Conservation (phyloP, 2,329 filamentous ascomycete species). For the Paraphaeosphaeria minitans region DNA sequence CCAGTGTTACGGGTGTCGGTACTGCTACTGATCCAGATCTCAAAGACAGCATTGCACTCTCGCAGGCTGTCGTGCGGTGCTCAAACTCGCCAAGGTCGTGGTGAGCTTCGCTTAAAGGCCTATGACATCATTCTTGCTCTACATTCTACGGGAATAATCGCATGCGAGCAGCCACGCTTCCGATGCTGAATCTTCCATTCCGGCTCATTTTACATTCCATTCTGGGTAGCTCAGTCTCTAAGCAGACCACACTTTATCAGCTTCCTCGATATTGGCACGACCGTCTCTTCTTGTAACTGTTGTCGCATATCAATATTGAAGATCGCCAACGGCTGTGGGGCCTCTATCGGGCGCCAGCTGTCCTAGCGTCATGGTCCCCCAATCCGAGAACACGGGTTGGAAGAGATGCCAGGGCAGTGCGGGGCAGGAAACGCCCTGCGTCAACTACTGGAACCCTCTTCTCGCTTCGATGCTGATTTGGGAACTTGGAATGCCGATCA, state of each 20-base stretch:
- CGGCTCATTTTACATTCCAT: neutral
- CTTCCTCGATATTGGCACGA: neutral
- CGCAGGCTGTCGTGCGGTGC: neutral
- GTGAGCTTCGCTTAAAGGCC: neutral
- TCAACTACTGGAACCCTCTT: conserved; percentile 1
- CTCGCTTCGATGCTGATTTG: neutral
- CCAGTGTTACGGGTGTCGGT: neutral
- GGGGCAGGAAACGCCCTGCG: conserved; percentile 8
- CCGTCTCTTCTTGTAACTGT: conserved; percentile 4
- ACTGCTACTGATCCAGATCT: neutral
- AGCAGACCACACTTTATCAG: neutral
- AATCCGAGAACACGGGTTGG: conserved; percentile 7
- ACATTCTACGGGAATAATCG: neutral
- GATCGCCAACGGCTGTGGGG: conserved; percentile 12
- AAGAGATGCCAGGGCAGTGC: conserved; percentile 5
- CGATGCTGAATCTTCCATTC: neutral
- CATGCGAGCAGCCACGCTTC: neutral
- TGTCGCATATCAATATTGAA: conserved; percentile 9
- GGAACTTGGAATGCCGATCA: conserved; percentile 11
- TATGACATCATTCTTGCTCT: conserved; percentile 2
- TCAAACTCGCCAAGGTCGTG: neutral
- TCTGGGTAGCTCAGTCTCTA: neutral
- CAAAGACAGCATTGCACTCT: neutral
- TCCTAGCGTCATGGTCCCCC: conserved; percentile 8
- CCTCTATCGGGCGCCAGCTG: conserved; percentile 4